phyloP scores from a whole-genome alignment of 306 rosid species.

The Cyamopsis tetragonoloba region DNA sequence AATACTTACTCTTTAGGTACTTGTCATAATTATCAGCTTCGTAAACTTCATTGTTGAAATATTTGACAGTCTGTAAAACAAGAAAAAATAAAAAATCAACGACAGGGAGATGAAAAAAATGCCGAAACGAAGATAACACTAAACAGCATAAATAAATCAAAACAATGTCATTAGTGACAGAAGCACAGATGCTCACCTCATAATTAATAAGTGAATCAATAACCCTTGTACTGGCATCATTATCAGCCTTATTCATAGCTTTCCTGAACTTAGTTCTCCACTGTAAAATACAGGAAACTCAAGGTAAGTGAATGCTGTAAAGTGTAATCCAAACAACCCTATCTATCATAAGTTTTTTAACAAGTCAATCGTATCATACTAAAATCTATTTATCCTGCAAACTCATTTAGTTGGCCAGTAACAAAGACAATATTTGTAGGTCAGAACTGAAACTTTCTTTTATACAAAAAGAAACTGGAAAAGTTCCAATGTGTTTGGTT shows the following conservation, averaged over 20 bases:
- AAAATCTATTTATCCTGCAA: slow-evolving; percentile 10
- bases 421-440: neutral
- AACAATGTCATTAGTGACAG: neutral
- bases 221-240: slow-evolving; percentile 84
- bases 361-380: neutral
- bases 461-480: neutral
- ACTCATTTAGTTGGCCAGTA: neutral
- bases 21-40: slow-evolving; percentile 75
- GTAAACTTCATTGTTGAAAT: slow-evolving; percentile 83
- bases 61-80: slow-evolving; percentile 80
- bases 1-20: slow-evolving; percentile 80
- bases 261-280: slow-evolving; percentile 99
- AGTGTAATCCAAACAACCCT: too few species aligned
- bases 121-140: neutral
- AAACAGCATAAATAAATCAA: slow-evolving; percentile 9
- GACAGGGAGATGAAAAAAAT: neutral
- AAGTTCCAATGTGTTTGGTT: neutral
- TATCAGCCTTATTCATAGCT: slow-evolving; percentile 95
- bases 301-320: neutral
- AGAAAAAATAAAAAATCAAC: neutral
- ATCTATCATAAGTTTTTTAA: slow-evolving; percentile 1
- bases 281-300: slow-evolving; percentile 46
- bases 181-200: slow-evolving; percentile 68
- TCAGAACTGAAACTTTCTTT: slow-evolving; percentile 10
- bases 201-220: slow-evolving; percentile 93